Evolutionary conservation across 192 early-diverging fungal species (phyloP), one percentile per base, ranked within the genome.

Genomic region (Endogone sp.): DNA sequence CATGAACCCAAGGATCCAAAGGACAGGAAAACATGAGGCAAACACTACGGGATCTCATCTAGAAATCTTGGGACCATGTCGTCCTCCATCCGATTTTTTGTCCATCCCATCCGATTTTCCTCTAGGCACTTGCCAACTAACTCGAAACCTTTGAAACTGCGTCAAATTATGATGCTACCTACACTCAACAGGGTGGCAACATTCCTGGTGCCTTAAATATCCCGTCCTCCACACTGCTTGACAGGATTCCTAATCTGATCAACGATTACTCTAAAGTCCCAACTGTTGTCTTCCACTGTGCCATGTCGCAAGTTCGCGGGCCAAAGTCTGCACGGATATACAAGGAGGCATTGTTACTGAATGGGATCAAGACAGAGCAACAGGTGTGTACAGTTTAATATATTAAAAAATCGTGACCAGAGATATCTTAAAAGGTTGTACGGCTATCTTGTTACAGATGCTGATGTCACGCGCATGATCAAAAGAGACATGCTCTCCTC

Each of bases 231-330:
- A 72, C 88, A 28, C 78, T 96, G 56, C 69, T 70, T 3, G 85
- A 84, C 26, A 55, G 62, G 29, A 74, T 84, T 0, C 78, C 72
- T 2, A 63, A 56, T 8, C 29, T 86, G 29, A 71, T 89, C 63
- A 75, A 78, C 20, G 67, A 88, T 59, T 88, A 89, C 74, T 63
- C 66, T 26, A 16, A 70, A 28, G 85, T 92, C 4, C 91, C 91
- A 2, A 65, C 78, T 25, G 68, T 97, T 3, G 81, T 91, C 68
- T 96, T 97, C 67, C 94, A 96, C 71, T 97, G 95, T 68, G 89
- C 92, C 2, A 72, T 94, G 23, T 95, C 93, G 22, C 94, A 96
- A 81, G 85, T 88, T 3, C 84, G 92, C 58, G 92, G 91, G 3
- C 91, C 91, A 66, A 92, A 89, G 67, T 84, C 84, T 20, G 92